Evolutionary conservation across 768 basidiomycete species (phyloP), one percentile per base, ranked within the genome.

Genomic region (Hypholoma sublateritium): DNA sequence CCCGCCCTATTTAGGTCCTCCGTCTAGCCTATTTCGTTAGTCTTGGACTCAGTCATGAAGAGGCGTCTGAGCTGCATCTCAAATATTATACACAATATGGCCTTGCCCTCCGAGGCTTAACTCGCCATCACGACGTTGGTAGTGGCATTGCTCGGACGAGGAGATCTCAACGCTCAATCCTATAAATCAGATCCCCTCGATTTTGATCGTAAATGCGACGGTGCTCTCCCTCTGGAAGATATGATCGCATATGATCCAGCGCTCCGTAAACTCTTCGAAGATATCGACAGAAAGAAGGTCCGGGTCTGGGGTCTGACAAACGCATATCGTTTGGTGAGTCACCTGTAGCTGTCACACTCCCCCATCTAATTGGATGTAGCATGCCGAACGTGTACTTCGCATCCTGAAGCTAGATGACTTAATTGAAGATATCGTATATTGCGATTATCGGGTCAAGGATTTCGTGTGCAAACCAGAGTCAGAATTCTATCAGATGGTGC

Each of bases 271-370:
- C 79, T 95, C 5, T 79, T 95, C 50, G 73, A 88, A 67, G 90
- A 94, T 66, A 84, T 95, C 28, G 90, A 95, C 65, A 82, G 86
- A 46, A 79, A 76, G 25, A 93, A 89, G 68, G 83, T 78, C 8
- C 81, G 84, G n/a, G 85, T 94, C 4, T 94, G 92, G 92, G 91
- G 82, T 2, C 71, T 94, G 42, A 95, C 93, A 3, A 95, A 95
- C 66, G 93, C 93, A 11, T 93, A 93, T 68, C 77, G 78, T 54
- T 76, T 82, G 21, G 92, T 92, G 69, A 44, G 78, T 71, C 35
- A 44, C 4, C 21, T 21, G 1, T 46, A 25, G 2, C 8, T 42
- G 34, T 21, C 17, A 9, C 16, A 13, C 37, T 34, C n/a, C 22
- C 7, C 34, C 22, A 42, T 53, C 47, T 64, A 61, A 48, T 11